These are phyloP conservation scores for Ceraceosorus guamensis DNA, from an alignment of 1,284 basidiomycete genomes.

Conservation along the genomic window DNA sequence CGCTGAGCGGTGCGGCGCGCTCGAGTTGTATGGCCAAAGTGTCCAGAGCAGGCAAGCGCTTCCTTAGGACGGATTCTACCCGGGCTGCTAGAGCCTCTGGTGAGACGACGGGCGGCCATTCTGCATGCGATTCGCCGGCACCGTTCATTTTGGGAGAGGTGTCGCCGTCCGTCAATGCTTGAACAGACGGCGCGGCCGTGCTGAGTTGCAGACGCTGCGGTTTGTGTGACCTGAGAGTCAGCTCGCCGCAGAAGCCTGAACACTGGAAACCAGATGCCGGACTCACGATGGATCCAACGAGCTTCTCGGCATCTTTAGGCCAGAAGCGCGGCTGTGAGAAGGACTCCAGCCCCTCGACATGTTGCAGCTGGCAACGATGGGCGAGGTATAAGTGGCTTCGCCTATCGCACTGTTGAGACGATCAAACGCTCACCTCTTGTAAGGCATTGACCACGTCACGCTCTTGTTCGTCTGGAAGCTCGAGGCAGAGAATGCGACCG, in stretches of 20 bases:
- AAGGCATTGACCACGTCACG: constrained; percentile 65
- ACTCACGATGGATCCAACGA: constrained; percentile 65
- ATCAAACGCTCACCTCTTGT: constrained; percentile 58
- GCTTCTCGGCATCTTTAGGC: constrained; percentile 79
- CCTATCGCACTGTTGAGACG: neutral
- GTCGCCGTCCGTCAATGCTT: too few species aligned
- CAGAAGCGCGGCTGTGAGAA: constrained; percentile 82
- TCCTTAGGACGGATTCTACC: constrained; percentile 28
- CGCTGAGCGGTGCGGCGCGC: neutral
- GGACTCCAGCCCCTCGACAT: constrained; percentile 65
- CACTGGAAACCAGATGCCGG: constrained; percentile 27
- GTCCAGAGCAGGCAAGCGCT: constrained; percentile 30
- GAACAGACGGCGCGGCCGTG: neutral
- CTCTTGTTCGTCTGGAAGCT: constrained; percentile 66
- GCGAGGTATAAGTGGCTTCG: constrained; percentile 13
- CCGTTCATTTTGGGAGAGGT: neutral
- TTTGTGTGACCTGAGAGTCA: constrained; percentile 58
- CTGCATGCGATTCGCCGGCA: too few species aligned
- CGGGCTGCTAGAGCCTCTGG: constrained; percentile 25
- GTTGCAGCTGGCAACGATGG: constrained; percentile 5
- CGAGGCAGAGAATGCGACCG: constrained; percentile 77
- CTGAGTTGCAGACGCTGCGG: constrained; percentile 48
- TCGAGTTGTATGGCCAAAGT: constrained; percentile 36
- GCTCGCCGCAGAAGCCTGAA: constrained; percentile 17
- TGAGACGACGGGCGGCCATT: constrained; percentile 6